Conservation (phyloP, 139 green algal genomes). For the Micractinium conductrix region DNA sequence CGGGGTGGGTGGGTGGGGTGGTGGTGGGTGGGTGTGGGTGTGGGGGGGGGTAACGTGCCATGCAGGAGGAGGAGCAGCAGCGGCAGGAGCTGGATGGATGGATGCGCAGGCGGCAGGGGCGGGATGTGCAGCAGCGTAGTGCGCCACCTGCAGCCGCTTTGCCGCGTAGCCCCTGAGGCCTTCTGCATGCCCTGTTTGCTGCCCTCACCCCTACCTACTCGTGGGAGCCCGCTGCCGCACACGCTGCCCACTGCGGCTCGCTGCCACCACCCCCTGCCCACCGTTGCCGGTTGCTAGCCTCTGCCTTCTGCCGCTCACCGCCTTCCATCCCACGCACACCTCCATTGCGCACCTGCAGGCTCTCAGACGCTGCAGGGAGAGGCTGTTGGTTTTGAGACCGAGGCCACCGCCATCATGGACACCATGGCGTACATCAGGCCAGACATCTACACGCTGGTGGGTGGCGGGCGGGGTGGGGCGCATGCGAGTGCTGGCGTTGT, state of each 20-base stretch:
- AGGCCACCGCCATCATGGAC: conserved; percentile 89
- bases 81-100: no score
- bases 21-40: background rate
- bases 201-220: background rate
- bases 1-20: conserved; percentile 19
- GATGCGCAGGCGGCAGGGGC: no score
- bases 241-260: no score
- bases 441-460: conserved; percentile 57
- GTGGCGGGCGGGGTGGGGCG: background rate
- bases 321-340: no score
- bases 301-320: no score
- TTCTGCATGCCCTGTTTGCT: background rate
- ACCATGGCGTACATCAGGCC: conserved; percentile 84
- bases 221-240: no score
- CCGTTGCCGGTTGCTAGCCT: no score
- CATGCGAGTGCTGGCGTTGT: no score
- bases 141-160: no score
- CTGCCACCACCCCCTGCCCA: no score
- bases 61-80: no score
- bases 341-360: conserved; percentile 8
- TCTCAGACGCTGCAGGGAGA: conserved; percentile 57
- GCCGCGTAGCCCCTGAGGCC: background rate
- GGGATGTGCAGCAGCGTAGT: background rate
- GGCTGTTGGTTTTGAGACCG: conserved; percentile 88
- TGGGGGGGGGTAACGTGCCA: background rate